Percentiles rank a stretch among this genome's conserved stretches.
Conservation (phyloP, 139 green algal genomes). For the Chlamydomonas sp. region DNA sequence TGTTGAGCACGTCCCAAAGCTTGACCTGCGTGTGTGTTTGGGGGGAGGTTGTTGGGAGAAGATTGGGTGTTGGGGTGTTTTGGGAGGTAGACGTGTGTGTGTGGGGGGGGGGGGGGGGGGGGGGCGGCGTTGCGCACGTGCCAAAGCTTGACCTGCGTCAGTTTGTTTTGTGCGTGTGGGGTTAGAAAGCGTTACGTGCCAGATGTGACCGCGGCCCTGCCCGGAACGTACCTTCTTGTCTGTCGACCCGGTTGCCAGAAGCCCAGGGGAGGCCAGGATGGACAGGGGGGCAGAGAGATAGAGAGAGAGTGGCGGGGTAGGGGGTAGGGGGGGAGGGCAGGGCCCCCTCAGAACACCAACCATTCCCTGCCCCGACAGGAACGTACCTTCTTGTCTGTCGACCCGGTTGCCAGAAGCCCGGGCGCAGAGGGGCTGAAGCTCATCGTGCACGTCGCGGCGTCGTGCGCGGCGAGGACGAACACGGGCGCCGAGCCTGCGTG, state of each 20-base stretch:
- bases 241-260: conserved; percentile 83
- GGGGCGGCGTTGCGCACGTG: conserved; percentile 50
- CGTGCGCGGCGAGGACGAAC: conserved; percentile 73
- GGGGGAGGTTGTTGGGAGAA: too few relatives aligned
- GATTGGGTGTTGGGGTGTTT: too few relatives aligned
- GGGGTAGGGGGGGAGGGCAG: too few relatives aligned
- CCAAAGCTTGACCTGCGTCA: conserved; percentile 95
- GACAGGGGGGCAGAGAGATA: too few relatives aligned
- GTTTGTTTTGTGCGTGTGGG: too few relatives aligned
- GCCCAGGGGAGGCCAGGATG: conserved; percentile 45
- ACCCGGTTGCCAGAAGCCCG: conserved; percentile 76
- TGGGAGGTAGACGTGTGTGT: too few relatives aligned
- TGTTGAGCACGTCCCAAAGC: too few relatives aligned
- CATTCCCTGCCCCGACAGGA: not conserved
- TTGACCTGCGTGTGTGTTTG: too few relatives aligned
- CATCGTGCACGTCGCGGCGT: conserved; percentile 70
- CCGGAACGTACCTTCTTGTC: conserved; percentile 76
- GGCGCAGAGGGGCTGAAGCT: conserved; percentile 56
- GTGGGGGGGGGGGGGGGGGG: too few relatives aligned
- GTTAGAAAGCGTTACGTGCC: too few relatives aligned
- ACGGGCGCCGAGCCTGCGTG: conserved; percentile 47
- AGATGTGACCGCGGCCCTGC: not conserved
- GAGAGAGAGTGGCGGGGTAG: too few relatives aligned
- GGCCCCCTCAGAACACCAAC: not conserved
- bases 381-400: conserved; percentile 85